These are phyloP conservation scores for Biscutella laevigata DNA, from an alignment of 441 rosid genomes.

Conservation along the genomic window DNA sequence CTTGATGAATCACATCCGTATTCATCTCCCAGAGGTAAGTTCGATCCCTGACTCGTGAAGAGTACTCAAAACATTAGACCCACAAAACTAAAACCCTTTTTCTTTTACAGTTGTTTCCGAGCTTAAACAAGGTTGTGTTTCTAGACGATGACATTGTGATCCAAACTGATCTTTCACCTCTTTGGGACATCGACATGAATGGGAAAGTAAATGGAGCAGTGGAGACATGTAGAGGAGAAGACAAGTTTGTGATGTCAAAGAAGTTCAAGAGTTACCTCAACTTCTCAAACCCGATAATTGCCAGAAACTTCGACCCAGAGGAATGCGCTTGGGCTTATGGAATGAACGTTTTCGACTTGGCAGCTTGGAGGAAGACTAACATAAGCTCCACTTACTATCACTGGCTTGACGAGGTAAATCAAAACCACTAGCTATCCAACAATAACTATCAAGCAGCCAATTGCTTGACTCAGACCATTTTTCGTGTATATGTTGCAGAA, in stretches of 20 bases:
- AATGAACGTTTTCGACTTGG: conserved; percentile 80
- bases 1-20: conserved; percentile 87
- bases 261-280: conserved; percentile 75
- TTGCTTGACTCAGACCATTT: background rate
- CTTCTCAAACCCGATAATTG: conserved; percentile 75
- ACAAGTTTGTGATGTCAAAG: conserved; percentile 80
- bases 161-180: conserved; percentile 84
- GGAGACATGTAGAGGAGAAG: conserved; percentile 76
- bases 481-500: conserved; percentile 43
- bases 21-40: conserved; percentile 82
- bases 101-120: conserved; percentile 65
- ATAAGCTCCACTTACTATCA: conserved; percentile 77
- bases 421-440: background rate
- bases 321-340: conserved; percentile 98
- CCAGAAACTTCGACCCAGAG: conserved; percentile 52
- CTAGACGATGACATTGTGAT: conserved; percentile 90
- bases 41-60: background rate
- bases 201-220: conserved; percentile 92
- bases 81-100: background rate
- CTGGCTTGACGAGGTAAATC: conserved; percentile 82
- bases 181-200: conserved; percentile 85
- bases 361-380: conserved; percentile 84
- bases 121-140: conserved; percentile 78
- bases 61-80: background rate
- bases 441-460: background rate